Base-by-base conservation (phyloP, 805 yeast genomes). In the Candida golubevii region DNA sequence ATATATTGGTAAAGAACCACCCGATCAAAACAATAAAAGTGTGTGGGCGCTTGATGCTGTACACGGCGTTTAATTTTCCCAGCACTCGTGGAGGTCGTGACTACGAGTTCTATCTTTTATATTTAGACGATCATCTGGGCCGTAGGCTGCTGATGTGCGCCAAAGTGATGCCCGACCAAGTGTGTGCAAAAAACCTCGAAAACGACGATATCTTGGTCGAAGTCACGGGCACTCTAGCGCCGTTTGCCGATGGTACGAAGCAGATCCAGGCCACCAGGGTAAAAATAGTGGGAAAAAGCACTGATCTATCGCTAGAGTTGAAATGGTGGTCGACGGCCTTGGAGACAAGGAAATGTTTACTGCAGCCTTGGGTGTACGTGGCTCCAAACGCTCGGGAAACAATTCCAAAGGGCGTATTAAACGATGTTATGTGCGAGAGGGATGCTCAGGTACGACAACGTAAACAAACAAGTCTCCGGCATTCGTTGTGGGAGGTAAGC, bases 41-140 rank as follows among this genome's bases (percentile, higher is more conserved):
- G 0, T 42, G 50, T 26, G 75, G 75, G 2, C 54, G 60, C 8
- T 49, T 70, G 10, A 50, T 54, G 26, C 54, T 42, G 49, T 44
- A 41, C 31, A 33, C 18, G 12, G 18, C 31, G 11, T 38, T 23
- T 33, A 35, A 29, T 26, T 36, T 28, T 8, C 39, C 40, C 14
- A 51, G 30, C 34, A 27, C 15, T 34, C 31, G 18, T 8, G 44
- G 40, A 2, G 14, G 23, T 44, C 41, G 6, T 33, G 14, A 8
- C 36, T 46, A 38, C 12, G 31, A 38, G n/a, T 57, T 45, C 39
- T 26, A 31, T 39, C 31, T 60, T 14, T 10, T 70, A 7, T 47
- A 53, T 6, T 28, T 71, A 3, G 75, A 71, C 42, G 75, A 71
- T 49, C 58, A 48, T 15, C 68, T 72, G 11, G 64, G 67, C 3